Percentiles rank a stretch among this genome's conserved stretches.
Evolutionary conservation across 176 grass and related monocot species (phyloP).

Genomic region (Coix lacrymajobi): DNA sequence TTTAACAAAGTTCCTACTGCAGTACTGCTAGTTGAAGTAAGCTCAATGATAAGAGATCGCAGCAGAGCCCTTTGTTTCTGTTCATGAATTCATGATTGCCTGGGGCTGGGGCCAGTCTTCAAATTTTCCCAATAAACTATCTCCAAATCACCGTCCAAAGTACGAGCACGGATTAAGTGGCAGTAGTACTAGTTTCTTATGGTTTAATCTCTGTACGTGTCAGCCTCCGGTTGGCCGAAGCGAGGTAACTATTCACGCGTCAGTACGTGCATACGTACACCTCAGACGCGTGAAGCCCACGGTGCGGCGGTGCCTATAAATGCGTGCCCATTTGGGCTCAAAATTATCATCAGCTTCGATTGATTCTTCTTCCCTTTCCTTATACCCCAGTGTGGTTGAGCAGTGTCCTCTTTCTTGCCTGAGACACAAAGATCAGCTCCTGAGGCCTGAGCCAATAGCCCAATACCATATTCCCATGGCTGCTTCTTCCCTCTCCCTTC

Average conservation of each 20-base stretch:
- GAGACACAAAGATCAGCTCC: neutral
- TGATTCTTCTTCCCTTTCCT: neutral
- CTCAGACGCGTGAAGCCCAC: neutral
- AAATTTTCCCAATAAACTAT: too few relatives aligned
- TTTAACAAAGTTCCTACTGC: too few relatives aligned
- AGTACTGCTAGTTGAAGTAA: neutral
- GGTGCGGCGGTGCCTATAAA: neutral
- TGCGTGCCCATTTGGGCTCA: neutral
- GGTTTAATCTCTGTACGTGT: neutral
- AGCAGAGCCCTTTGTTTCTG: slow-evolving; percentile 2
- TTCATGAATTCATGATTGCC: neutral
- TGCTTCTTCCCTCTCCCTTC: neutral
- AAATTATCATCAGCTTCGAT: neutral
- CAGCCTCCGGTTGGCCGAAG: neutral
- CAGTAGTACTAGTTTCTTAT: neutral
- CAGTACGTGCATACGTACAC: neutral
- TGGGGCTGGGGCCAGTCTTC: neutral
- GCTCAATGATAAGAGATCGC: slow-evolving; percentile 17
- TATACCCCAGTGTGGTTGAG: neutral
- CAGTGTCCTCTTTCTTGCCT: neutral
- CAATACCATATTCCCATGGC: neutral
- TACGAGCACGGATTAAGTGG: neutral
- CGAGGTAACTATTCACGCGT: neutral
- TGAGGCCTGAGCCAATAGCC: too few relatives aligned
- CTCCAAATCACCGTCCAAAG: slow-evolving; percentile 34